Percentiles rank a stretch among this genome's conserved stretches.
Conservation (phyloP, 2,329 filamentous ascomycete species). For the Orbilia javanica region DNA sequence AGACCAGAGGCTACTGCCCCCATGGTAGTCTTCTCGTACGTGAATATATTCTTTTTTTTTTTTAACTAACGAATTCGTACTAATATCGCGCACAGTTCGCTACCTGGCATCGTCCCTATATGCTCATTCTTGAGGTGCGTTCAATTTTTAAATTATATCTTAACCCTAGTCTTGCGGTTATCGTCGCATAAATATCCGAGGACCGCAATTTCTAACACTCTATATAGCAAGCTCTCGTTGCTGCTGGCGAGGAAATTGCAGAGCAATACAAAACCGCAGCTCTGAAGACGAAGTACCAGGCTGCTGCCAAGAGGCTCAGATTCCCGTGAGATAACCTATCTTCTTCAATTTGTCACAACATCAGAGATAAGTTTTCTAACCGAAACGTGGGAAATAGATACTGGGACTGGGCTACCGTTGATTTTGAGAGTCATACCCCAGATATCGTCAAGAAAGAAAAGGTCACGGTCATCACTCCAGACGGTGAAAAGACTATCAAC, state of each 20-base stretch:
- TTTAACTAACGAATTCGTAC: background rate
- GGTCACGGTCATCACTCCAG: conserved; percentile 47
- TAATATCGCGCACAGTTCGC: conserved; percentile 51
- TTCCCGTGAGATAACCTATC: conserved; percentile 57
- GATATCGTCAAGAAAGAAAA: conserved; percentile 31
- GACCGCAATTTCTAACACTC: background rate
- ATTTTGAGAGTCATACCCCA: conserved; percentile 54
- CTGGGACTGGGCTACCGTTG: conserved; percentile 60
- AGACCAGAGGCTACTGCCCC: conserved; percentile 39
- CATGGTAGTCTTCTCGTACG: conserved; percentile 51
- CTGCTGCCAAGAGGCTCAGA: conserved; percentile 58
- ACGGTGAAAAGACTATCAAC: conserved; percentile 20
- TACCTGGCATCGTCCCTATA: conserved; percentile 63
- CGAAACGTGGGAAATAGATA: conserved; percentile 52
- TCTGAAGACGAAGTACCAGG: conserved; percentile 54
- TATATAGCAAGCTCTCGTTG: conserved; percentile 57
- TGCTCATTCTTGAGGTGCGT: conserved; percentile 61
- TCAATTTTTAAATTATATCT: background rate
- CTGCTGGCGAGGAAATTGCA: conserved; percentile 51
- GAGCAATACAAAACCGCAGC: conserved; percentile 50
- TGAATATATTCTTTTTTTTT: background rate
- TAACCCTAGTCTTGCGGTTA: too few species aligned
- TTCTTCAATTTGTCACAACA: background rate
- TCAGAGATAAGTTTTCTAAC: background rate
- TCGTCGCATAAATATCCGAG: too few species aligned